Evolutionary conservation across 73 alveolate genomes (phyloP), one percentile per base, ranked within the genome.

Genomic region (Paramecium tetraurelia): DNA sequence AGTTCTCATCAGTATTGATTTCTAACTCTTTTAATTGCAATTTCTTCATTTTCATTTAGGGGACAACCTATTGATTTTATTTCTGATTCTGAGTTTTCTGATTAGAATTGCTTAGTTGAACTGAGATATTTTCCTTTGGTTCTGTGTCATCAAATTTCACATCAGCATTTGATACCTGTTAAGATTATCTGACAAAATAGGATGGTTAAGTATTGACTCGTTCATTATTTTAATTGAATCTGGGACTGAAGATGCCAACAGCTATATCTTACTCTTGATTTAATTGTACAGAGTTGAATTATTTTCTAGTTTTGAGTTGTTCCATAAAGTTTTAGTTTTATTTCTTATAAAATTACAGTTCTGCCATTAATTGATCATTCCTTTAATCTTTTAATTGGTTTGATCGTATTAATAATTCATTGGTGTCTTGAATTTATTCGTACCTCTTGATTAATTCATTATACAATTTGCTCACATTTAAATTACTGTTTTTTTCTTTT

Each of bases 261-360:
- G 90, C 90, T 20, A 80, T 80, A 80, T 80, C 90, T 80, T 80
- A 48, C 43, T 80, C 90, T 89, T 89, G 24, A 41, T 89, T 83
- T 27, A 69, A 72, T 7, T 50, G 11, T 8, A 83, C 63, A 24
- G 94, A 89, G 31, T 69, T 89, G 29, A 40, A 70, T 22, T 53
- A 24, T 89, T 83, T 89, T 72, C 94, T 89, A 1, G 86, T 71
- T 89, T 68, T 89, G 7, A 89, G 70, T 69, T 70, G 21, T 46
- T 89, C 94, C 94, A 89, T 89, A 11, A 27, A 89, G 33, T 72
- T 29, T 43, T 69, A 70, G 18, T 40, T 44, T 14, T 69, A 71
- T 22, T 89, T 53, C 57, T 72, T 89, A 46, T 89, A 89, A 89
- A 70, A 89, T 29, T 71, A 59, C 76, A 89, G 18, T 89, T 89